phyloP scores from a whole-genome alignment of 2,329 filamentous ascomycete species.

The Monilinia fructicola region DNA sequence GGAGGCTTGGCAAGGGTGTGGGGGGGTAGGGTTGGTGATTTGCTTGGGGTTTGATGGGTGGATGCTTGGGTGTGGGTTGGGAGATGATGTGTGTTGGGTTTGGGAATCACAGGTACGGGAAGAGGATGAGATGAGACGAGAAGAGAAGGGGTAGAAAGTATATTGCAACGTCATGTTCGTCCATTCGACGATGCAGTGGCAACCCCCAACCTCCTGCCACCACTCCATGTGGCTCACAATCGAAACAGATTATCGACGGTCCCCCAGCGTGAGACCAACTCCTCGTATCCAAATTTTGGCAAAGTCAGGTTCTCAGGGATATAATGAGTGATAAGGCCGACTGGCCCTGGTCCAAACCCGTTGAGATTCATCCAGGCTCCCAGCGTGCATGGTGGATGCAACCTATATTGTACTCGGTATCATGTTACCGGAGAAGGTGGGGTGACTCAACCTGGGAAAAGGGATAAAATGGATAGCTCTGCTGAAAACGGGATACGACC shows the following conservation, averaged over 20 bases:
- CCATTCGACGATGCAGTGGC: not conserved
- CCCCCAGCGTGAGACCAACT: not conserved
- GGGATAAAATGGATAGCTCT: not conserved
- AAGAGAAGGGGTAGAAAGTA: not conserved
- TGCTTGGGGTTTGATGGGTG: not conserved
- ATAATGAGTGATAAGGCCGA: constrained; percentile 9
- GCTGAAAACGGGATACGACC: constrained; percentile 11
- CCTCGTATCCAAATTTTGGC: constrained; percentile 16
- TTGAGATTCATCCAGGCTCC: not conserved
- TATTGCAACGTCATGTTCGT: not conserved
- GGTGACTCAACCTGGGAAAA: not conserved
- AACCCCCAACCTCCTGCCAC: not conserved
- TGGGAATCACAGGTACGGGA: not conserved
- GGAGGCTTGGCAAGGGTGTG: not conserved
- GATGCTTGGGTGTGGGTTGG: not conserved
- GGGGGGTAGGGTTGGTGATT: not conserved
- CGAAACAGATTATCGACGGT: not conserved
- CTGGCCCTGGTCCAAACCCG: not conserved
- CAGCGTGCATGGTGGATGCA: not conserved
- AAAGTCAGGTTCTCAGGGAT: constrained; percentile 11
- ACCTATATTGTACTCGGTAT: constrained; percentile 14
- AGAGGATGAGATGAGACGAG: not conserved
- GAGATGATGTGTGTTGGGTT: not conserved
- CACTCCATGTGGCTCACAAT: not conserved
- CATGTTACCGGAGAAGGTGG: not conserved